phyloP scores from a whole-genome alignment of 2,329 filamentous ascomycete species.

The Cladophialophora immunda region DNA sequence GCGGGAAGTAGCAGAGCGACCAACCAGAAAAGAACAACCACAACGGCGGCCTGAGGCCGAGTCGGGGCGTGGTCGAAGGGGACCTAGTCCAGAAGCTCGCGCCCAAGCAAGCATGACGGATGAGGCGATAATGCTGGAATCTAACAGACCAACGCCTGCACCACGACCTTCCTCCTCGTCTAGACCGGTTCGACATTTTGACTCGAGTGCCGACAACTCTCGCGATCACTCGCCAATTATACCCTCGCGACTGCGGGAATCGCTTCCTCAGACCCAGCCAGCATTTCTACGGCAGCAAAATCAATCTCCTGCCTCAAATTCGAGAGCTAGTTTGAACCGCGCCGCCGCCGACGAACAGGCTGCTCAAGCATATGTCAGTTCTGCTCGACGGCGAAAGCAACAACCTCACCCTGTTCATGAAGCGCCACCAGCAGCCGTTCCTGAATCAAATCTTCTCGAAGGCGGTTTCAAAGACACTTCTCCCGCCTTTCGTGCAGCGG shows the following conservation, averaged over 20 bases:
- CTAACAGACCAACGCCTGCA: conserved; percentile 65
- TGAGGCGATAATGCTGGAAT: conserved; percentile 80
- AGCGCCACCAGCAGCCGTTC: conserved; percentile 54
- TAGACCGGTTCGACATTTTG: conserved; percentile 32
- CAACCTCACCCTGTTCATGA: conserved; percentile 42
- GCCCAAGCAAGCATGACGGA: conserved; percentile 41
- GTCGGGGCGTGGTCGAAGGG: conserved; percentile 34
- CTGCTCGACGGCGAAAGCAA: conserved; percentile 78
- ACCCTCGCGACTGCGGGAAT: conserved; percentile 52
- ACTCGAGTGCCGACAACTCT: conserved; percentile 35
- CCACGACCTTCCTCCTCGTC: conserved; percentile 43
- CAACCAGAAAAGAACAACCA: conserved; percentile 39
- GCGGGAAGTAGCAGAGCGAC: conserved; percentile 69
- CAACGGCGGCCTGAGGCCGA: conserved; percentile 34
- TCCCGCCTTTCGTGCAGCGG: conserved; percentile 41
- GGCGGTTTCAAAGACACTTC: conserved; percentile 39
- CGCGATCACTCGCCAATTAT: conserved; percentile 62
- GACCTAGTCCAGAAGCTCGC: conserved; percentile 23
- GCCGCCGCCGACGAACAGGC: conserved; percentile 81
- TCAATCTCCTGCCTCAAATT: conserved; percentile 57
- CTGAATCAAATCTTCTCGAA: conserved; percentile 72
- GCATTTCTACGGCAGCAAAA: conserved; percentile 67
- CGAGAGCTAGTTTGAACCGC: conserved; percentile 72
- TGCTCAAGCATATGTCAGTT: conserved; percentile 85
- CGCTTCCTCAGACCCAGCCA: conserved; percentile 52